Evolutionary conservation across 305 asterid species (phyloP).

Genomic region (Petunia hybrid): DNA sequence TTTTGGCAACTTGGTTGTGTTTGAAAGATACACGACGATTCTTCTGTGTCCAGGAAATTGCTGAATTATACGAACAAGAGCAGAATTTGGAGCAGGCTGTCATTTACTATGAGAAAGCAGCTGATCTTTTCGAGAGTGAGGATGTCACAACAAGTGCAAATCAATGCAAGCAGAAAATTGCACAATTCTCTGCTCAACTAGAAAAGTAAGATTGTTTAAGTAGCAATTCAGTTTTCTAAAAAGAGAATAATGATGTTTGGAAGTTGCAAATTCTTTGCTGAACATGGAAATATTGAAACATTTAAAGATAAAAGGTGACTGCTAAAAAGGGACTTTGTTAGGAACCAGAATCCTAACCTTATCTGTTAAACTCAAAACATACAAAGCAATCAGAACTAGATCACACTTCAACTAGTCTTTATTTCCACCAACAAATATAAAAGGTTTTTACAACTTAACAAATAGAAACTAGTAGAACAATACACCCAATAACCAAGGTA

Average conservation of each 20-base stretch:
- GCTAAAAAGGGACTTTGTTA: background rate
- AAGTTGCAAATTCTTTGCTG: conserved; percentile 15
- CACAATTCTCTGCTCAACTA: conserved; percentile 70
- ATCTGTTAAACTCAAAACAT: no score
- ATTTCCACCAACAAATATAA: no score
- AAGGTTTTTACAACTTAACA: no score
- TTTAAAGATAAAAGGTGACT: conserved; percentile 11
- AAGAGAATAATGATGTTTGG: background rate
- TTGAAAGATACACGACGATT: conserved; percentile 18
- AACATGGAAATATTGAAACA: background rate
- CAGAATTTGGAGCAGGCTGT: conserved; percentile 68
- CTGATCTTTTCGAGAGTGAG: conserved; percentile 80
- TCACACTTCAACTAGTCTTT: no score
- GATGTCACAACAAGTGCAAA: conserved; percentile 70
- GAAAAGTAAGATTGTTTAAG: conserved; percentile 55
- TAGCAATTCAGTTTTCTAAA: background rate
- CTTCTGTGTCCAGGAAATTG: conserved; percentile 62
- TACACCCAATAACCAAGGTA: no score
- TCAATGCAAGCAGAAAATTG: conserved; percentile 78
- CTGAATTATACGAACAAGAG: conserved; percentile 79
- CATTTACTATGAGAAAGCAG: conserved; percentile 64
- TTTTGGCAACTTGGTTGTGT: conserved; percentile 6
- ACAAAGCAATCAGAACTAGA: no score
- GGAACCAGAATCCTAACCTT: no score
- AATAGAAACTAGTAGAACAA: no score